phyloP scores from a whole-genome alignment of 2,329 filamentous ascomycete species.

The Nothophoma quercina region DNA sequence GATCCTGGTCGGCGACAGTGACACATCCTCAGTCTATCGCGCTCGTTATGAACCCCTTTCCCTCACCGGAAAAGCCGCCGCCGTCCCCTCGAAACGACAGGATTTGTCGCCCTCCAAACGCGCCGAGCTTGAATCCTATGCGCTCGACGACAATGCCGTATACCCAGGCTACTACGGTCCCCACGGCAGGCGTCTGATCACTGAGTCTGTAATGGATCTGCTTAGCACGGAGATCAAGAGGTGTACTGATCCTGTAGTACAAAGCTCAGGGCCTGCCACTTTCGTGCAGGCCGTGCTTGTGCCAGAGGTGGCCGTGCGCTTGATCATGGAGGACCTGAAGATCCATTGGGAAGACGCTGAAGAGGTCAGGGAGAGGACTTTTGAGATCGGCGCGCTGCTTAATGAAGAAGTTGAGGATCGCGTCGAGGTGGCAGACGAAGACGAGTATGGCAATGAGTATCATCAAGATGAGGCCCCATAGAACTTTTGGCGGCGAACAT shows the following conservation, averaged over 20 bases:
- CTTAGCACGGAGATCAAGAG: slow-evolving; percentile 39
- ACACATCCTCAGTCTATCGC: slow-evolving; percentile 22
- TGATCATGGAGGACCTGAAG: slow-evolving; percentile 66
- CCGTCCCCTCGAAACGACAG: slow-evolving; percentile 45
- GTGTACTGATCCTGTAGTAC: slow-evolving; percentile 40
- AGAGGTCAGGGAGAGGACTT: slow-evolving; percentile 71
- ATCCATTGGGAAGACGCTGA: slow-evolving; percentile 56
- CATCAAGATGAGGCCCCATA: no score
- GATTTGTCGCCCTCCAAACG: slow-evolving; percentile 52
- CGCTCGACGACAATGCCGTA: slow-evolving; percentile 27
- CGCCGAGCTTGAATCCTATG: slow-evolving; percentile 37
- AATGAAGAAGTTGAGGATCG: slow-evolving; percentile 69
- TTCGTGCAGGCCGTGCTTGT: slow-evolving; percentile 66
- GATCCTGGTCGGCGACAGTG: slow-evolving; percentile 66
- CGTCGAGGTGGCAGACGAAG: slow-evolving; percentile 37
- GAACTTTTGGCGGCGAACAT: no score
- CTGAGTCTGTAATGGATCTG: slow-evolving; percentile 51
- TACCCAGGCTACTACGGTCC: slow-evolving; percentile 81
- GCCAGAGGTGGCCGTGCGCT: slow-evolving; percentile 67
- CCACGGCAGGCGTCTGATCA: slow-evolving; percentile 75
- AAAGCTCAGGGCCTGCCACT: slow-evolving; percentile 37
- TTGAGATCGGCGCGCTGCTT: slow-evolving; percentile 70
- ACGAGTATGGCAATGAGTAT: slow-evolving; percentile 26
- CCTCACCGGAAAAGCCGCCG: slow-evolving; percentile 35
- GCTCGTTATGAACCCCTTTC: slow-evolving; percentile 32